Evolutionary conservation across 2,329 filamentous ascomycete species (phyloP).

Genomic region (Lasiodiplodia gonubiensis): DNA sequence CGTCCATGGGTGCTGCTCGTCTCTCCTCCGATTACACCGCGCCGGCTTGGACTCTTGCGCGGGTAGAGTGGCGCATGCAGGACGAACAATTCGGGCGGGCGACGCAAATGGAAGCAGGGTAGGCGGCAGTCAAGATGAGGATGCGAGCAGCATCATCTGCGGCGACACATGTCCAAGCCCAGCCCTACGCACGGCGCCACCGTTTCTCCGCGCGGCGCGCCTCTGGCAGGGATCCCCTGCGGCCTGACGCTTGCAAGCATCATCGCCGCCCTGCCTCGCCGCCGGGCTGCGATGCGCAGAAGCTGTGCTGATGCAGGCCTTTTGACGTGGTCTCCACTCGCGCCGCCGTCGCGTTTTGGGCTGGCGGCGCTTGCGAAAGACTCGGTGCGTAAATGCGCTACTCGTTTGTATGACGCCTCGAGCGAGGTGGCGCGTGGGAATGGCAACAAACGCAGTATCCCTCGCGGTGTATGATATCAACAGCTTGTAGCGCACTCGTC

Average conservation of each 20-base stretch:
- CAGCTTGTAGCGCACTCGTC: not conserved
- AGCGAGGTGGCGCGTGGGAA: not conserved
- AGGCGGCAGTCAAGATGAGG: not conserved
- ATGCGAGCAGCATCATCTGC: conserved; percentile 9
- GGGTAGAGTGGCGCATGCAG: conserved; percentile 24
- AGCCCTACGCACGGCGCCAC: conserved; percentile 25
- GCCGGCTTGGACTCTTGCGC: not conserved
- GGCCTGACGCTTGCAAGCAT: not conserved
- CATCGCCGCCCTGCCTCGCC: not conserved
- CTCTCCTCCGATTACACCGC: conserved; percentile 27
- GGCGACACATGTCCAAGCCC: conserved; percentile 19
- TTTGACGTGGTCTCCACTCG: too few relatives aligned
- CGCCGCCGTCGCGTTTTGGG: not conserved
- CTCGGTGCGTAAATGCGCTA: not conserved
- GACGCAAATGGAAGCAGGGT: not conserved
- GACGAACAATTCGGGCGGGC: conserved; percentile 6
- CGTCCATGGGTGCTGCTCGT: conserved; percentile 62
- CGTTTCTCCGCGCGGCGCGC: conserved; percentile 15
- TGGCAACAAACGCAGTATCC: not conserved
- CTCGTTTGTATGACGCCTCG: conserved; percentile 16
- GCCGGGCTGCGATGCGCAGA: not conserved
- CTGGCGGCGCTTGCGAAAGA: not conserved
- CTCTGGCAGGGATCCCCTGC: not conserved
- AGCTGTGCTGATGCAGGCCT: not conserved
- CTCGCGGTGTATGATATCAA: not conserved